Percentiles rank a stretch among this genome's conserved stretches.
Conservation (phyloP, 495 filamentous ascomycete species). For the Parathielavia hyrcaniae region DNA sequence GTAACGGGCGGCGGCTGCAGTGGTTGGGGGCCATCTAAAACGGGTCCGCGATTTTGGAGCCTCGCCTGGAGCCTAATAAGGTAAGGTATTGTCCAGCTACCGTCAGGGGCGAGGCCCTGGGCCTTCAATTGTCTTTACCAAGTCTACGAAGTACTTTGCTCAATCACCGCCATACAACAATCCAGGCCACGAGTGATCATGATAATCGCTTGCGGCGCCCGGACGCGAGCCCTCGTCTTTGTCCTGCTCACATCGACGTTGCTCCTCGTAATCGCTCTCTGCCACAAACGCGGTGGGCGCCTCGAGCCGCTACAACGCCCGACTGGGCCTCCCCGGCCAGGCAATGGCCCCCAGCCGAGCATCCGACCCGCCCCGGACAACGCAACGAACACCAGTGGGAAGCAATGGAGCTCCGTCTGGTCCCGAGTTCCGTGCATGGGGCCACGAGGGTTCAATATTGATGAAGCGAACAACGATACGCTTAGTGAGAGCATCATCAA, state of each 20-base stretch:
- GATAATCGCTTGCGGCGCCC: not conserved
- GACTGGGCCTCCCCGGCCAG: not conserved
- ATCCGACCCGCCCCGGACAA: not conserved
- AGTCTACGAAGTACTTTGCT: too few relatives aligned
- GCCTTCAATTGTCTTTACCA: not conserved
- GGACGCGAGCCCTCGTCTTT: not conserved
- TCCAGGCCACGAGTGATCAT: not conserved
- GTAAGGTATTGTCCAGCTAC: too few relatives aligned
- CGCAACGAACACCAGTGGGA: not conserved
- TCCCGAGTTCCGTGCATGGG: not conserved
- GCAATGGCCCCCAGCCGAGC: not conserved
- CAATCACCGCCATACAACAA: not conserved
- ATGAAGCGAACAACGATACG: not conserved
- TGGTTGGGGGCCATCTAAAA: too few relatives aligned
- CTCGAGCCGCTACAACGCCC: not conserved
- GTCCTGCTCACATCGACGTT: not conserved
- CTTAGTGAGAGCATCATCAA: constrained; percentile 5
- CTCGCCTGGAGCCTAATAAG: too few relatives aligned
- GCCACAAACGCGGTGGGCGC: not conserved
- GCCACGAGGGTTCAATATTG: not conserved
- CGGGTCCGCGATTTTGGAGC: too few relatives aligned
- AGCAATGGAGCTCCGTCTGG: not conserved
- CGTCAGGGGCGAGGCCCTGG: too few relatives aligned
- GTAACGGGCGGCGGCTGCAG: too few relatives aligned
- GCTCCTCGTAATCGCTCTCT: not conserved